Conservation (phyloP, 2,329 filamentous ascomycete genomes). For the Calycina marina region DNA sequence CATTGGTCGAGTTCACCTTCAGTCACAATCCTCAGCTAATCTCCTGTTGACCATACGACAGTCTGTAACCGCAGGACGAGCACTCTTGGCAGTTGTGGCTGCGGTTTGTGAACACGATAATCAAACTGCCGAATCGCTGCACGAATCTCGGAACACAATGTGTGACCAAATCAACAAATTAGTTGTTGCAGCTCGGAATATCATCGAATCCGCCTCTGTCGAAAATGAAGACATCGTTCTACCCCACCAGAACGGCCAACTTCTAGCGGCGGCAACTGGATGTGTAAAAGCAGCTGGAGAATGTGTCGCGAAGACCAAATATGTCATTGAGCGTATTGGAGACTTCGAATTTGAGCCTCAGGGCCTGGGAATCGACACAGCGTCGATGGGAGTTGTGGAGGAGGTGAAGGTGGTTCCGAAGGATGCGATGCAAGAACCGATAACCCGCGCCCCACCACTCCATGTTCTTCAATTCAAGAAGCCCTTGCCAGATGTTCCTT, state of each 20-base stretch:
- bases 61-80: conserved; percentile 67
- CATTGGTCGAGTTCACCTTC: conserved; percentile 76
- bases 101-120: conserved; percentile 67
- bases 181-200: conserved; percentile 66
- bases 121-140: conserved; percentile 49
- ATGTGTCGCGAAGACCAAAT: conserved; percentile 75
- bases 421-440: conserved; percentile 17
- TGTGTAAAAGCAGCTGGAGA: conserved; percentile 86
- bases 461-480: conserved; percentile 42
- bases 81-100: conserved; percentile 67
- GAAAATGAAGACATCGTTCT: conserved; percentile 64
- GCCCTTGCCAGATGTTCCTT: conserved; percentile 50
- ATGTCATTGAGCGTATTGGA: conserved; percentile 74
- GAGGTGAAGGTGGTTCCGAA: conserved; percentile 4
- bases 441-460: conserved; percentile 28
- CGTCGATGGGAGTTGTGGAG: conserved; percentile 25
- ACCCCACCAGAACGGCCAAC: conserved; percentile 60
- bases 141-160: conserved; percentile 59
- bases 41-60: conserved; percentile 70
- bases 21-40: conserved; percentile 80
- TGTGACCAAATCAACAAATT: conserved; percentile 67
- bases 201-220: conserved; percentile 53
- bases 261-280: conserved; percentile 66
- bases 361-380: conserved; percentile 37
- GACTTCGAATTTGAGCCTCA: conserved; percentile 66